Base-by-base conservation (phyloP, 78 protist species). In the Dictyostelium purpureum region DNA sequence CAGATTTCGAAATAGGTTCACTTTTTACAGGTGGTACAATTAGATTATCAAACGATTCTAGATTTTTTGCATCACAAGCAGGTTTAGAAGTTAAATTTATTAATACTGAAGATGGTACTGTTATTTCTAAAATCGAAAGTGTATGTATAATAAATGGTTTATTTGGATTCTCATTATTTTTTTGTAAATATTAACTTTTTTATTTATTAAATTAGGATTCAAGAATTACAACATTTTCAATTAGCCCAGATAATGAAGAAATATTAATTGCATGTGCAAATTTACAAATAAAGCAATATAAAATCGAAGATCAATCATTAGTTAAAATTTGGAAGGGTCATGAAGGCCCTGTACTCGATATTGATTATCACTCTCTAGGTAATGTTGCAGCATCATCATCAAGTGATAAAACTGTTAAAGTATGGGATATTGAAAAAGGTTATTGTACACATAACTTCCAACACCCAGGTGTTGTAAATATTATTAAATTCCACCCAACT, bases 351-450 rank as follows among this genome's bases (percentile, higher is more conserved):
- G 79, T 91, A 0, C 19, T 24, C 26, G 43, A 54, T 11, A 91
- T 91, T 77, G 89, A 71, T 49, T 74, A 71, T 37, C 93, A 91
- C 47, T 33, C 69, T 33, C 67, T 79, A 14, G 83, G 93, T 40
- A 81, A 51, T 31, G 26, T 91, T 21, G 88, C 73, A 2, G 95
- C 81, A 26, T 80, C 85, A 35, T 90, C 90, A 35, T 49, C 90
- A n/a, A 54, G 83, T 24, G 95, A 91, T 71, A 87, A 75, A 71
- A 66, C 76, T 9, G 78, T 81, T 65, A 45, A 69, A 35, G 90
- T 91, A 6, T 91, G 89, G 89, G 95, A 91, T 79, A 45, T 91
- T 24, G 90, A 80, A 51, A 56, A 91, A 59, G 95, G 95, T 69
- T 91, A 57, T 47, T 80, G 89, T 79, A 91, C 95, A 7, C 95